phyloP scores from a whole-genome alignment of 2,329 filamentous ascomycete genomes.

The Monilinia fructigena region DNA sequence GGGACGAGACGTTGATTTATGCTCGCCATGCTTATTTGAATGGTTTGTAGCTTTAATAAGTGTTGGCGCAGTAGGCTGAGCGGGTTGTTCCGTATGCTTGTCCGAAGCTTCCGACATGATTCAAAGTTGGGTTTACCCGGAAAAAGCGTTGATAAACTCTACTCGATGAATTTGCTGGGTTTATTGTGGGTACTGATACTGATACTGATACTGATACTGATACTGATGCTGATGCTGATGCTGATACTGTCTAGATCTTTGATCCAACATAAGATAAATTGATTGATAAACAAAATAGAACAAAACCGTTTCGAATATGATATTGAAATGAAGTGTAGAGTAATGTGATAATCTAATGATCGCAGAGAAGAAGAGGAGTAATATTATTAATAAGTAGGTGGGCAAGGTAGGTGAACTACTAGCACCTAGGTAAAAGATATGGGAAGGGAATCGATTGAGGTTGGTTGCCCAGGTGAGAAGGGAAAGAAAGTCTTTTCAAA shows the following conservation, averaged over 20 bases:
- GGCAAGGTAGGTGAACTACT: no score
- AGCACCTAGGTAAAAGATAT: not conserved
- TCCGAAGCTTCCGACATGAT: slow-evolving; percentile 26
- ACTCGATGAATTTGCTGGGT: not conserved
- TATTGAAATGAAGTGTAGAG: not conserved
- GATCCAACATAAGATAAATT: no score
- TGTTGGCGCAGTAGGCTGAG: slow-evolving; percentile 16
- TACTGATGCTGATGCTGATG: no score
- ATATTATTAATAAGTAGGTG: not conserved
- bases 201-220: no score
- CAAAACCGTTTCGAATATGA: not conserved
- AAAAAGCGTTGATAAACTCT: not conserved
- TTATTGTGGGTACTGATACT: slow-evolving; percentile 1
- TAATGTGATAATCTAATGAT: not conserved
- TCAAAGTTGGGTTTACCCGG: slow-evolving; percentile 22
- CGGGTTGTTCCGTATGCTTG: slow-evolving; percentile 22
- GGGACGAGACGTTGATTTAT: slow-evolving; percentile 12
- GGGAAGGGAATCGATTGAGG: not conserved
- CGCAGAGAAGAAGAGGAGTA: not conserved
- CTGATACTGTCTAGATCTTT: not conserved
- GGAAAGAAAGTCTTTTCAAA: no score
- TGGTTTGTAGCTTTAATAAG: slow-evolving; percentile 3
- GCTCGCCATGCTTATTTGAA: not conserved
- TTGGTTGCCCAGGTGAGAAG: not conserved
- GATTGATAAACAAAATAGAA: no score